Evolutionary conservation across 805 yeast species (phyloP).

Genomic region (Zygosaccharomyces siamensis): DNA sequence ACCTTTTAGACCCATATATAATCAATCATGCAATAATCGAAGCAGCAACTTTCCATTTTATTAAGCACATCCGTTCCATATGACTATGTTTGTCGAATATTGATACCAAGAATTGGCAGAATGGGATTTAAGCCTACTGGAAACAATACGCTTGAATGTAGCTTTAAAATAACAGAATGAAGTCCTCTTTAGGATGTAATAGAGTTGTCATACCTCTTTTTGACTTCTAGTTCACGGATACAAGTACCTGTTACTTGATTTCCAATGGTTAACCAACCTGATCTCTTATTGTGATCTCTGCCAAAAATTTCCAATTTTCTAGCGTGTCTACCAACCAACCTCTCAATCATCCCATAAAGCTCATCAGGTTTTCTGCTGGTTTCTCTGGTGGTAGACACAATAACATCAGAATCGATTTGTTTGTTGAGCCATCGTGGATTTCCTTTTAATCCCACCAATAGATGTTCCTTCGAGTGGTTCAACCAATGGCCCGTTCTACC

Average conservation of each 20-base stretch:
- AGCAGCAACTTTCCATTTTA: too few relatives aligned
- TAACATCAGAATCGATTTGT: slow-evolving; percentile 65
- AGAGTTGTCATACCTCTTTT: slow-evolving; percentile 36
- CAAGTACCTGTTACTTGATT: slow-evolving; percentile 63
- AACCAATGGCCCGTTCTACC: slow-evolving; percentile 98
- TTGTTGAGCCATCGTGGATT: slow-evolving; percentile 64
- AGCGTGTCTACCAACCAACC: slow-evolving; percentile 72
- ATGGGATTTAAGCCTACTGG: too few relatives aligned
- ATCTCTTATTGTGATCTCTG: slow-evolving; percentile 74
- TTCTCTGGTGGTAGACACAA: slow-evolving; percentile 82
- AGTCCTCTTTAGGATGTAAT: neutral
- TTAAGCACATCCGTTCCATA: too few relatives aligned
- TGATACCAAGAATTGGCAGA: too few relatives aligned
- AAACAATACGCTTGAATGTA: too few relatives aligned
- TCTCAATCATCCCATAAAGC: slow-evolving; percentile 75
- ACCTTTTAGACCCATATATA: too few relatives aligned
- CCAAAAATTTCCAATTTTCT: slow-evolving; percentile 88
- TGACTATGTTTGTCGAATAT: too few relatives aligned
- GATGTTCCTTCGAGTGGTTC: slow-evolving; percentile 89
- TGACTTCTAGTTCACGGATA: slow-evolving; percentile 55
- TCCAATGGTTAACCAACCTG: slow-evolving; percentile 90
- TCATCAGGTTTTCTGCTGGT: slow-evolving; percentile 92
- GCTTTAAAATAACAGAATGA: neutral
- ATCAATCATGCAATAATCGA: too few relatives aligned
- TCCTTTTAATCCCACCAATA: slow-evolving; percentile 82